phyloP scores from a whole-genome alignment of 768 basidiomycete genomes.

The Xerocomus spinulosus region DNA sequence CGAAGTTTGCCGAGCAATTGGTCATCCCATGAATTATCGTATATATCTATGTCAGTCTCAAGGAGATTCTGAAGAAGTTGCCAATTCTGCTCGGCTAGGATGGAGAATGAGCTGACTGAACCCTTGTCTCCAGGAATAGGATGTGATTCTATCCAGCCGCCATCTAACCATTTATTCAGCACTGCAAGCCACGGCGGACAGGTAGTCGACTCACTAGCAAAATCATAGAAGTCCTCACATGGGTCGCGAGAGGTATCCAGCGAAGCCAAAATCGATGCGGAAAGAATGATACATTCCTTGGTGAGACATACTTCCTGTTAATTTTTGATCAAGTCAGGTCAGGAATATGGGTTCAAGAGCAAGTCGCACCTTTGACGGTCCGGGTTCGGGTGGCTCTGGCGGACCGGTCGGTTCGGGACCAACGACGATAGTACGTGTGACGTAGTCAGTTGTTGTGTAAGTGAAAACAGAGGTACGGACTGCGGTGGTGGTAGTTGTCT shows the following conservation, averaged over 20 bases:
- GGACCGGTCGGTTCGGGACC: constrained; percentile 38
- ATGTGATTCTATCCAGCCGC: constrained; percentile 81
- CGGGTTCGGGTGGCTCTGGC: constrained; percentile 53
- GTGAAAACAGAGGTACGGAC: constrained; percentile 36
- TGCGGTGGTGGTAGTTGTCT: constrained; percentile 34
- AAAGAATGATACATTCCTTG: constrained; percentile 74
- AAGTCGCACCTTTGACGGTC: constrained; percentile 47
- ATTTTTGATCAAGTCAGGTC: constrained; percentile 2
- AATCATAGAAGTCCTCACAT: constrained; percentile 93
- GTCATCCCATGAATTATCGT: constrained; percentile 45
- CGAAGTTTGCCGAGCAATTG: constrained; percentile 61
- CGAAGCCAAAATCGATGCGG: constrained; percentile 75
- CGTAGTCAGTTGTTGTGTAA: constrained; percentile 33
- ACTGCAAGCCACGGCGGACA: not conserved
- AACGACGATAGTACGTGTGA: constrained; percentile 39
- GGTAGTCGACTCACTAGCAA: constrained; percentile 63
- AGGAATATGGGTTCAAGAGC: not conserved
- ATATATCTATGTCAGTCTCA: constrained; percentile 39
- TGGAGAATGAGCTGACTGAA: constrained; percentile 65
- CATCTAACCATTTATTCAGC: constrained; percentile 44
- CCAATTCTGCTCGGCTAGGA: constrained; percentile 69
- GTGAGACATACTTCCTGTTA: constrained; percentile 66
- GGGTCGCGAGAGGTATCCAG: constrained; percentile 84
- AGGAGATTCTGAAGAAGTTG: constrained; percentile 72
- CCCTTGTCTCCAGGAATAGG: constrained; percentile 86